Conservation (phyloP, 176 grass and related monocot genomes). For the Themeda triandra region DNA sequence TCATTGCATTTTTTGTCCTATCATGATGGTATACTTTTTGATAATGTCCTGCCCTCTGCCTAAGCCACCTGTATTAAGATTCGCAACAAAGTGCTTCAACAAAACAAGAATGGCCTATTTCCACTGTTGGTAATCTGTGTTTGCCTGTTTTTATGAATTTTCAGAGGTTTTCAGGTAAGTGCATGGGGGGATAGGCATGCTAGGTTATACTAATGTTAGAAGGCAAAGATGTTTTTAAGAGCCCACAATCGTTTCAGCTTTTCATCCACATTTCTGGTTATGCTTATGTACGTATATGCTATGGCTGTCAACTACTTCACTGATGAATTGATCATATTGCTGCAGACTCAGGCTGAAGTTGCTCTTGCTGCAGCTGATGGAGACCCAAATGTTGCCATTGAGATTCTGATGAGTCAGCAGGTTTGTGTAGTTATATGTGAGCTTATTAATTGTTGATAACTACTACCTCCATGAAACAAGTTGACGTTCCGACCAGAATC, state of each 20-base stretch:
- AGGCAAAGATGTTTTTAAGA: background rate
- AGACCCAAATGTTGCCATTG: conserved; percentile 92
- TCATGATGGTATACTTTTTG: conserved; percentile 13
- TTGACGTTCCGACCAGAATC: background rate
- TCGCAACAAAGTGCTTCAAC: background rate
- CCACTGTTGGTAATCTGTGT: background rate
- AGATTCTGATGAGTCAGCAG: conserved; percentile 96
- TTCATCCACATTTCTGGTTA: background rate
- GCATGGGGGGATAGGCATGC: background rate
- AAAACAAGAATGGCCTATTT: conserved; percentile 6
- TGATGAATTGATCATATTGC: conserved; percentile 11
- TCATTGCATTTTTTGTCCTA: conserved; percentile 6
- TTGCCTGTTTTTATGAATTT: background rate
- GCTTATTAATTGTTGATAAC: background rate
- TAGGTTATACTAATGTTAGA: background rate
- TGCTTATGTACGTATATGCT: background rate
- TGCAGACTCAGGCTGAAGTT: conserved; percentile 94
- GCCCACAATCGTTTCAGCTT: background rate
- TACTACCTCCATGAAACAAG: background rate
- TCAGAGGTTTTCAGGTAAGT: background rate
- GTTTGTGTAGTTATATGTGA: conserved; percentile 22
- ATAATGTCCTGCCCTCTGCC: background rate
- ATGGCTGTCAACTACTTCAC: background rate
- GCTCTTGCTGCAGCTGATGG: conserved; percentile 89
- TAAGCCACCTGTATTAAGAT: background rate